Base-by-base conservation (phyloP, 352 stramenopile genomes). In the Phytophthora vignae region DNA sequence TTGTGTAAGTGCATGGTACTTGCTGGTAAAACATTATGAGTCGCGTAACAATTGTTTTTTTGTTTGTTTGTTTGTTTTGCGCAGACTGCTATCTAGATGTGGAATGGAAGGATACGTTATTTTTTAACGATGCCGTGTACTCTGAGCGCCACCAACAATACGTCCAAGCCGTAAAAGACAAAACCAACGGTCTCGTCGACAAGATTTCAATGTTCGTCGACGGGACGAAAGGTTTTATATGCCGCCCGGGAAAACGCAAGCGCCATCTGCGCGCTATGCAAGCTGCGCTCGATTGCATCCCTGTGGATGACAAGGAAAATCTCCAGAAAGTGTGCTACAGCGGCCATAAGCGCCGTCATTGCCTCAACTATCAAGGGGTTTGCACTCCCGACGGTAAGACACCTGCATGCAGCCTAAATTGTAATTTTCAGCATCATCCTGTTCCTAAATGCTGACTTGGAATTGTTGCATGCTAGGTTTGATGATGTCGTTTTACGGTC, bases 401-500 rank as follows among this genome's bases (percentile, higher is more conserved):
- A 31, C 27, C 27, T 31, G 33, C 12, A 2, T 12, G 10, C 12
- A 38, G 33, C 33, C 33, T 31, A 31, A 31, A 38, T 12, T 38
- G 10, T 38, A 8, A 12, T 38, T 38, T 12, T 12, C 33, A 8
- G 7, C 33, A 38, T 12, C 33, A 38, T 10, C 10, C 33, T 10
- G 33, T 12, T 38, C 1, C 33, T 31, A 31, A 31, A 31, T 5
- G 27, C 27, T 31, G 27, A 31, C 27, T 31, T 31, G 6, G 22
- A 31, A 31, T 31, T 31, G 27, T 31, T 31, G 27, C 33, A 38
- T 38, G 33, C 36, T 42, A 66, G 46, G 49, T 19, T 15, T 71
- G 7, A 62, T 49, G 9, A 66, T 71, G 3, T 66, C 56, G 1
- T 71, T 66, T 12, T 71, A 36, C 52, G 49, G 56, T 11, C 64